These are phyloP conservation scores for Solanum bukasovii DNA, from an alignment of 257 asterid species.

Conservation along the genomic window DNA sequence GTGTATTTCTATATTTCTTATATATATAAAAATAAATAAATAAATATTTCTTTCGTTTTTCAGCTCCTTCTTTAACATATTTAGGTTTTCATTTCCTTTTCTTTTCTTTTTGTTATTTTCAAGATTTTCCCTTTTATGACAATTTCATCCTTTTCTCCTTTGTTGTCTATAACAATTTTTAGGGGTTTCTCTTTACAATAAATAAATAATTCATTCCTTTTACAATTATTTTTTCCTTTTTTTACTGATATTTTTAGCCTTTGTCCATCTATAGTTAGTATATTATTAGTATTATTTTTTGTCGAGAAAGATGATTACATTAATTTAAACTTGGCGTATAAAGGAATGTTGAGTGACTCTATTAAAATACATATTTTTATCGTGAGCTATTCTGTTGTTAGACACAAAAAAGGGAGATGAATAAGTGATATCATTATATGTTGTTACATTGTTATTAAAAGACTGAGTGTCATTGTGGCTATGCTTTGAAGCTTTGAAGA, in stretches of 20 bases:
- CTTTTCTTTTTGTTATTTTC: not conserved
- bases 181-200: not conserved
- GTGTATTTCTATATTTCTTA: no score
- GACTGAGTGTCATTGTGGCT: not conserved
- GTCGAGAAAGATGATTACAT: not conserved
- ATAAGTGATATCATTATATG: not conserved
- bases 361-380: not conserved
- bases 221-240: not conserved
- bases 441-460: not conserved
- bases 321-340: not conserved
- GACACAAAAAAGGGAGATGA: accelerated
- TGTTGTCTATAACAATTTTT: not conserved
- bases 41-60: not conserved
- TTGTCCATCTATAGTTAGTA: not conserved
- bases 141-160: not conserved
- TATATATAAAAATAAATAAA: not conserved
- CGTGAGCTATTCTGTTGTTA: no score
- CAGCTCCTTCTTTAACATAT: not conserved
- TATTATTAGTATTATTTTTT: not conserved
- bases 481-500: not conserved
- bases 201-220: not conserved
- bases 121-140: not conserved
- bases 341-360: not conserved
- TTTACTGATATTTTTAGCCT: not conserved
- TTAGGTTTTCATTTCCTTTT: not conserved